Base-by-base conservation (phyloP, 2,329 filamentous ascomycete species). In the Westerdykella sp. region DNA sequence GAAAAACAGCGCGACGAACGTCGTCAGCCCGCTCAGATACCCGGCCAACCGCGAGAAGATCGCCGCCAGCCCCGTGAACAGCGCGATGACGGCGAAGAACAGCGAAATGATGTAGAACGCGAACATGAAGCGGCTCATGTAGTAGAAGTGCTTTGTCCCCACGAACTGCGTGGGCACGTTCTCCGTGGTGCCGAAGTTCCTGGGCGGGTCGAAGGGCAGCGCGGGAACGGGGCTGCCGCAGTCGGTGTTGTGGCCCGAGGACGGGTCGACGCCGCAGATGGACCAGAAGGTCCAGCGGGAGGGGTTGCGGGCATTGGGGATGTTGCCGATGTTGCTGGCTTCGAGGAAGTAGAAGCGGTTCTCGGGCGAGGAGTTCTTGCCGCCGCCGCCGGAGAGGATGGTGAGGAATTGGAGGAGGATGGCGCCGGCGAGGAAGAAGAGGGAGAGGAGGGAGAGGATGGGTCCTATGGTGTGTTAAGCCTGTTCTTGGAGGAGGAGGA, bases 261-360 rank as follows among this genome's bases (percentile, higher is more conserved):
- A 79, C 1, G 54, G 49, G 48, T 70, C 71, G 23, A 73, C 73
- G 41, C 82, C 80, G 70, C 90, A 95, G 48, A 94, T 74, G 66
- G 86, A 83, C 75, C 94, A 93, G 70, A 85, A 95, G 30, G 89
- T 94, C 91, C 91, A 97, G 70, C 91, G 83, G 11, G 87, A 83
- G 14, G 72, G 72, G 49, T 74, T 73, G 36, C 67, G 65, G 1
- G 77, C 56, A 40, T 74, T 49, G 41, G 83, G 79, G 11, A 87
- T 83, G 60, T 95, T 89, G 60, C 75, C 80, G 25, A 71, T 72
- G 1, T 90, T 95, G 62, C 85, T 78, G 57, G 87, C 87, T 61
- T 84, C 76, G 25, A 97, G 80, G 74, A 96, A 95, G 70, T 88
- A 96, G 51, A 89, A 88, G 46, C 81, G 72, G 66, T 85, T 79